phyloP scores from a whole-genome alignment of 176 grass and related monocot genomes.

The Areca catechu region DNA sequence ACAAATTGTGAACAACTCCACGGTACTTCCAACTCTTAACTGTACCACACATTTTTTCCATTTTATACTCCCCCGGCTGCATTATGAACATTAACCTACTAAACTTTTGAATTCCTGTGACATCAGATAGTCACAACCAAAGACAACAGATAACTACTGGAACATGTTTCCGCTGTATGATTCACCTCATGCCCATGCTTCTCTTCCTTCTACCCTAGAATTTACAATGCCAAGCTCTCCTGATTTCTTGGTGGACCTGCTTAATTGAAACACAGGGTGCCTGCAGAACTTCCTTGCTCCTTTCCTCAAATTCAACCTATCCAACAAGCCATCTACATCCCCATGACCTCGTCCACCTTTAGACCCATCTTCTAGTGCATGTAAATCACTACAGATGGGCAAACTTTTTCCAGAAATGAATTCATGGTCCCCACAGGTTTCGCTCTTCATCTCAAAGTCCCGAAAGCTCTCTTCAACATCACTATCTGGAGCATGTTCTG shows the following conservation, averaged over 20 bases:
- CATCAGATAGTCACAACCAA: no score
- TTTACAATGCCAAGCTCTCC: slow-evolving; percentile 49
- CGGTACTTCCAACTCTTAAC: no score
- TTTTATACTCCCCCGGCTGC: no score
- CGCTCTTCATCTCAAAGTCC: slow-evolving; percentile 23
- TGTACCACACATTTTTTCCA: no score
- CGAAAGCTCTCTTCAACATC: slow-evolving; percentile 5
- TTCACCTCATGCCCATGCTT: slow-evolving; percentile 67
- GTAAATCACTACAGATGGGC: slow-evolving; percentile 6
- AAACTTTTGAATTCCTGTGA: no score
- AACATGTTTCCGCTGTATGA: not conserved
- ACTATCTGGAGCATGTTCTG: not conserved
- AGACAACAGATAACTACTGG: no score
- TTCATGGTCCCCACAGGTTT: slow-evolving; percentile 15
- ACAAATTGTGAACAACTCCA: no score
- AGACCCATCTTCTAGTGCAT: slow-evolving; percentile 14
- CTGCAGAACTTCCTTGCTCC: slow-evolving; percentile 69
- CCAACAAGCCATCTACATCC: slow-evolving; percentile 35
- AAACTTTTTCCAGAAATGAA: slow-evolving; percentile 22
- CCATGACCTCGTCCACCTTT: slow-evolving; percentile 36
- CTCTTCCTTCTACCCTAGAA: slow-evolving; percentile 52
- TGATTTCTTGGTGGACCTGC: slow-evolving; percentile 67
- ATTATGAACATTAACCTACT: no score
- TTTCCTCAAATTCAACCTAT: slow-evolving; percentile 83
- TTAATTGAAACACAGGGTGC: slow-evolving; percentile 88